A percentile compares a stretch with the other conserved stretches of the same genome.
phyloP scores from a whole-genome alignment of 2,329 filamentous ascomycete genomes.

The Fusarium marasasianum region DNA sequence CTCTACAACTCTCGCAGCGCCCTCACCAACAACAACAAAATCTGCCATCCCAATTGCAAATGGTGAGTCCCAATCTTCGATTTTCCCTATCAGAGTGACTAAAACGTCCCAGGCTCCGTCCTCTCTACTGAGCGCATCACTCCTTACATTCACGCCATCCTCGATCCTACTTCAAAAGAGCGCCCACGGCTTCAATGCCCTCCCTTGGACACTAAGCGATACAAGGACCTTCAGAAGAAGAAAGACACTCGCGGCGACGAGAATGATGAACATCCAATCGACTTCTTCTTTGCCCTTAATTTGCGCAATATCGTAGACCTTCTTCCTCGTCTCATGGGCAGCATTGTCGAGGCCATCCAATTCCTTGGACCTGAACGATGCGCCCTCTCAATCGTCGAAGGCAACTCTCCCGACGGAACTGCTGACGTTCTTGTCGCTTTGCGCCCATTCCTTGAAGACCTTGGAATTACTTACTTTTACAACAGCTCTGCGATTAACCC shows the following conservation, averaged over 20 bases:
- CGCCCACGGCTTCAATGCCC: constrained; percentile 45
- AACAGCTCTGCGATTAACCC: constrained; percentile 56
- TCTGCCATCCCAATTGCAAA: constrained; percentile 6
- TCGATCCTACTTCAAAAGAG: constrained; percentile 41
- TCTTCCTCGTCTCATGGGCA: constrained; percentile 62
- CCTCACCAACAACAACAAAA: neutral
- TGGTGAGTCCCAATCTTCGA: neutral
- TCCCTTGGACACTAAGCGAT: constrained; percentile 28
- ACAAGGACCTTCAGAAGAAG: constrained; percentile 34
- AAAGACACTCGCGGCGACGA: neutral
- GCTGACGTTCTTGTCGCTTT: constrained; percentile 58
- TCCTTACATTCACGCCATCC: constrained; percentile 45
- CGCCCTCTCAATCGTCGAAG: constrained; percentile 65
- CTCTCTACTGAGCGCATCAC: constrained; percentile 33
- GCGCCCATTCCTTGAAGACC: constrained; percentile 48
- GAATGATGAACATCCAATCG: constrained; percentile 2
- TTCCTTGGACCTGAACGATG: constrained; percentile 63
- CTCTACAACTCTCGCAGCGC: neutral
- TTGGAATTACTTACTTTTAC: constrained; percentile 56
- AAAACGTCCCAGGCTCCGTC: constrained; percentile 46
- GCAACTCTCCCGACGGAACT: constrained; percentile 64
- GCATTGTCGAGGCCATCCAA: constrained; percentile 58
- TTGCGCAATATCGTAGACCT: constrained; percentile 57
- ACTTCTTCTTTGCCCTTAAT: constrained; percentile 65
- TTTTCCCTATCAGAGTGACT: neutral